These are phyloP conservation scores for Pleurostoma richardsiae DNA, from an alignment of 2,329 filamentous ascomycete genomes.

Conservation along the genomic window DNA sequence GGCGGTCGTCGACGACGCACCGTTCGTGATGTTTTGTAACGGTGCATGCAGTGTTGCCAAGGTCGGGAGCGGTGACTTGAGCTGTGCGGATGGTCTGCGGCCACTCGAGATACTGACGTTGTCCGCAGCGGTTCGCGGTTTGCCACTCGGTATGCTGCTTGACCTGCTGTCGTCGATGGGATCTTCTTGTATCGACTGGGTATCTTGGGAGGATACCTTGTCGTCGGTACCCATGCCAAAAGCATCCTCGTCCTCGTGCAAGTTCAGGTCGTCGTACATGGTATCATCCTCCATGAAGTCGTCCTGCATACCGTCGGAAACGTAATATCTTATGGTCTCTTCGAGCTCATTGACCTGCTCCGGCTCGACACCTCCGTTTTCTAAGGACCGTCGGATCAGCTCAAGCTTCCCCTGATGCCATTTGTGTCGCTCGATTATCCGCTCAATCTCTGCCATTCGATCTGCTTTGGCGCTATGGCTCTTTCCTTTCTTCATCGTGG, in stretches of 20 bases:
- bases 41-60: conserved; percentile 84
- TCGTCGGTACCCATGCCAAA: conserved; percentile 85
- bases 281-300: conserved; percentile 93
- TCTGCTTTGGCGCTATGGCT: conserved; percentile 79
- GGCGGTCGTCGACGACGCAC: conserved; percentile 42
- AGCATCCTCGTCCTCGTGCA: conserved; percentile 85
- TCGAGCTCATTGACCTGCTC: conserved; percentile 85
- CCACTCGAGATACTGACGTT: conserved; percentile 43
- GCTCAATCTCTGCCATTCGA: conserved; percentile 80
- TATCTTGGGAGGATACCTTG: conserved; percentile 89
- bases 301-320: conserved; percentile 79
- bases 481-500: conserved; percentile 92
- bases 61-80: conserved; percentile 92
- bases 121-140: conserved; percentile 55
- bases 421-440: conserved; percentile 84
- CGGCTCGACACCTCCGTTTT: conserved; percentile 86
- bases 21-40: conserved; percentile 56
- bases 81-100: conserved; percentile 77
- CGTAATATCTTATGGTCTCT: conserved; percentile 92
- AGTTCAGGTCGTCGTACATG: conserved; percentile 89
- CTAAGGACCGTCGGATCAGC: conserved; percentile 79
- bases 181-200: conserved; percentile 88
- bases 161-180: conserved; percentile 51
- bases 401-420: conserved; percentile 95
- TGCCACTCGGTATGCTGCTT: conserved; percentile 40